These are phyloP conservation scores for Gossypium davidsonii DNA, from an alignment of 441 rosid species.

Conservation along the genomic window DNA sequence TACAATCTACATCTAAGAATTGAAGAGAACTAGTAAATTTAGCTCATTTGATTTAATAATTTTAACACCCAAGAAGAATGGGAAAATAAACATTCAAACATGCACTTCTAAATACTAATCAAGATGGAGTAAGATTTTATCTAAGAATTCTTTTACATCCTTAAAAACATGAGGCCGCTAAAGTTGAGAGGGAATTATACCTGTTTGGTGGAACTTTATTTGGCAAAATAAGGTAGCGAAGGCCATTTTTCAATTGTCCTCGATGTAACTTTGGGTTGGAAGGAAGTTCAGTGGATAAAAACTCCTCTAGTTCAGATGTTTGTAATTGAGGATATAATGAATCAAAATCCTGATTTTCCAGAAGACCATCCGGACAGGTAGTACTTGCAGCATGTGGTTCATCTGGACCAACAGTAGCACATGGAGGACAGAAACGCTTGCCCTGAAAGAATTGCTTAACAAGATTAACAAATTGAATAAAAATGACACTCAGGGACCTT, in stretches of 20 bases:
- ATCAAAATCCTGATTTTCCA: slow-evolving; percentile 68
- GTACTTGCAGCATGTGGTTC: slow-evolving; percentile 97
- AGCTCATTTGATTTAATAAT: not conserved
- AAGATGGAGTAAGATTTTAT: not conserved
- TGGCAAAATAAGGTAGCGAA: slow-evolving; percentile 86
- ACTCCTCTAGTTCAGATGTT: slow-evolving; percentile 42
- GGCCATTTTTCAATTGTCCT: slow-evolving; percentile 90
- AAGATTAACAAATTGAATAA: not conserved
- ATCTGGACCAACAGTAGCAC: slow-evolving; percentile 88
- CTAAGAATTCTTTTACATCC: slow-evolving; percentile 1
- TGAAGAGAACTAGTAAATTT: not conserved
- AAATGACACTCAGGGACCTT: not conserved
- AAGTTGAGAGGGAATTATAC: slow-evolving; percentile 28
- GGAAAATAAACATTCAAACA: not conserved
- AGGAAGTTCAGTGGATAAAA: slow-evolving; percentile 71
- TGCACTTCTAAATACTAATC: not conserved
- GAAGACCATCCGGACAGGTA: slow-evolving; percentile 75
- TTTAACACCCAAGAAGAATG: slow-evolving; percentile 2
- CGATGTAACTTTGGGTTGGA: slow-evolving; percentile 80
- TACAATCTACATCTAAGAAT: not conserved
- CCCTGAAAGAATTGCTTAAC: slow-evolving; percentile 32
- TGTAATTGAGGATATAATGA: slow-evolving; percentile 42
- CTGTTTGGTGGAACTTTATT: slow-evolving; percentile 96
- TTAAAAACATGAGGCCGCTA: slow-evolving; percentile 7
- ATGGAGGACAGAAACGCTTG: slow-evolving; percentile 38